Evolutionary conservation across 306 rosid genomes (phyloP), one percentile per base, ranked within the genome.

Genomic region (Phaseolus lunatus): DNA sequence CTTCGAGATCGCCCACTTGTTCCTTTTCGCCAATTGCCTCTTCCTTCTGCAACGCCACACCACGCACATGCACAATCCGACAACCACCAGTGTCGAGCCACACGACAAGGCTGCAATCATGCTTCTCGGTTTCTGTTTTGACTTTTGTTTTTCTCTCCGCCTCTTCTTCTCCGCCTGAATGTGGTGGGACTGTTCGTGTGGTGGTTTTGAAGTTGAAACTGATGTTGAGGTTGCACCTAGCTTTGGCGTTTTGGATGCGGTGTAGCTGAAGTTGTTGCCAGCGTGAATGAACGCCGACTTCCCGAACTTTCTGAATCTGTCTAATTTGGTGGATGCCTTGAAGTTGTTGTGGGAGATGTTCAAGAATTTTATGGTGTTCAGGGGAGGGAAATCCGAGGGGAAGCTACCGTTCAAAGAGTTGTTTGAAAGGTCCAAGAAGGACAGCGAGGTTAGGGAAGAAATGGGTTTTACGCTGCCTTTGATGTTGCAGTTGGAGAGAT

Each of bases 1-100:
- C 56, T 83, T 90, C 3, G 99, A 95, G n/a, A 95, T 95, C 31
- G 97, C 96, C 99, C 99, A 92, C 58, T 89, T 92, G 86, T 68
- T 91, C 79, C 73, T 90, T 24, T 59, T 87, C 8, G 83, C 85
- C 41, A 50, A 3, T 73, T 33, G 72, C 56, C 76, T 84, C 82
- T 83, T 88, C 79, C 80, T 86, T 78, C 91, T 84, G 83, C 75
- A 86, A 13, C 65, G 2, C 35, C 82, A 83, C 1, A 62, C 76
- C 14, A 54, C 20, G 22, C 78, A 78, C 3, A 73, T 52, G 14
- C 78, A 82, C 80, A 76, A 2, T 0, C 45, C 70, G 39, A 83
- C 76, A 53, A 86, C 13, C 7, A 85, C 78, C 22, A 81, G 3
- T 5, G 81, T 78, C 7, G 88, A 78, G 0, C 80, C 86, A 15